phyloP scores from a whole-genome alignment of 1,284 basidiomycete species.

The Ustilago nuda region DNA sequence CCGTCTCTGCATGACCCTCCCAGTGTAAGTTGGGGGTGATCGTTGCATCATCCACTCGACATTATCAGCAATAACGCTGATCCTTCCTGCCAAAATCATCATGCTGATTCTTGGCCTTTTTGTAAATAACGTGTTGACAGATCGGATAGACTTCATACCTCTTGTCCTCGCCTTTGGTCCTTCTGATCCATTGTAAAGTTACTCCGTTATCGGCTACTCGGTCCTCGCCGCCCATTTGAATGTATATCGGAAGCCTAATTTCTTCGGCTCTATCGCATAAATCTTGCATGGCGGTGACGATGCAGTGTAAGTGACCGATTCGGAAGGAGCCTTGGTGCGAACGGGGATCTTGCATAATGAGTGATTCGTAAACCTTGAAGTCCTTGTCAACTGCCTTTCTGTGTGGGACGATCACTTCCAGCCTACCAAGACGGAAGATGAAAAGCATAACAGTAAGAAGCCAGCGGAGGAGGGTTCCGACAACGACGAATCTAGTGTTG shows the following conservation, averaged over 20 bases:
- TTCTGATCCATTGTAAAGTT: conserved; percentile 47
- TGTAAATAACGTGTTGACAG: conserved; percentile 67
- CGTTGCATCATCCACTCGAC: conserved; percentile 65
- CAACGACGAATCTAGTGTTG: conserved; percentile 41
- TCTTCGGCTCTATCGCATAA: conserved; percentile 34
- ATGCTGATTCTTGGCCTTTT: conserved; percentile 65
- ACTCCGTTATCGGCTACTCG: conserved; percentile 50
- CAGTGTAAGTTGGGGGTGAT: conserved; percentile 26
- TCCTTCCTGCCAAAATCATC: conserved; percentile 63
- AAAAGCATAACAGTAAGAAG: conserved; percentile 17
- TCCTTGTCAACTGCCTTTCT: conserved; percentile 65
- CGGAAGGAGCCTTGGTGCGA: conserved; percentile 65
- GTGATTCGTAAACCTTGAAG: conserved; percentile 65
- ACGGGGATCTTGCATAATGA: conserved; percentile 63
- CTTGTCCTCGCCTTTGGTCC: conserved; percentile 46
- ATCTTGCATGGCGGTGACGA: conserved; percentile 50
- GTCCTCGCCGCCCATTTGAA: conserved; percentile 64
- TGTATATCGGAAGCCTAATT: conserved; percentile 57
- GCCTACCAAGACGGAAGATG: conserved; percentile 34
- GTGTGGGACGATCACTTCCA: conserved; percentile 65
- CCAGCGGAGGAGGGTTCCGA: conserved; percentile 24
- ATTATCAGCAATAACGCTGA: conserved; percentile 65
- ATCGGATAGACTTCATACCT: conserved; percentile 63
- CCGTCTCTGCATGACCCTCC: conserved; percentile 15
- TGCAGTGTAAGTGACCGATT: conserved; percentile 57